These are phyloP conservation scores for Colletotrichum acutatum DNA, from an alignment of 2,329 filamentous ascomycete genomes.

Conservation along the genomic window DNA sequence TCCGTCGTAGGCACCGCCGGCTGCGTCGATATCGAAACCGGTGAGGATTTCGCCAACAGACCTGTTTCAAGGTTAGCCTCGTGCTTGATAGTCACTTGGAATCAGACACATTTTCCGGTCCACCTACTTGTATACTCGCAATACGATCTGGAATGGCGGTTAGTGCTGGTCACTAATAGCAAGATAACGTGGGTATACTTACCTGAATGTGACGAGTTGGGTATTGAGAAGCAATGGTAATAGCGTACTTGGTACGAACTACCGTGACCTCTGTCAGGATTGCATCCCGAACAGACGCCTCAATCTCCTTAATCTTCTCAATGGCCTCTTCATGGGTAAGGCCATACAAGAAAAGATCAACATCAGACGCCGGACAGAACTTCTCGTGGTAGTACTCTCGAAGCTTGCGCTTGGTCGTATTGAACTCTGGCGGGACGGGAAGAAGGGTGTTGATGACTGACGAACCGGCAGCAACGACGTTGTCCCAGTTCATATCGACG, in stretches of 20 bases:
- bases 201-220: conserved; percentile 82
- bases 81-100: conserved; percentile 57
- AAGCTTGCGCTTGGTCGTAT: conserved; percentile 69
- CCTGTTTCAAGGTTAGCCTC: not conserved
- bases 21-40: conserved; percentile 89
- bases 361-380: conserved; percentile 84
- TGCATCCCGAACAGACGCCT: conserved; percentile 77
- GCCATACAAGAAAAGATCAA: conserved; percentile 87
- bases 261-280: conserved; percentile 87
- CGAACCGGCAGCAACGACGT: conserved; percentile 84
- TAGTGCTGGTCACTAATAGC: conserved; percentile 9
- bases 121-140: conserved; percentile 85
- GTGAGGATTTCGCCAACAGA: conserved; percentile 70
- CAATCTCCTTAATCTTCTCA: conserved; percentile 87
- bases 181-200: conserved; percentile 16
- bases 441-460: conserved; percentile 83
- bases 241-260: conserved; percentile 85
- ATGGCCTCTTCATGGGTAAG: conserved; percentile 81
- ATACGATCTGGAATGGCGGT: conserved; percentile 70
- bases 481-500: conserved; percentile 81
- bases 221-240: conserved; percentile 87
- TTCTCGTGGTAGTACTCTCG: conserved; percentile 84
- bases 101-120: conserved; percentile 52
- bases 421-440: conserved; percentile 73
- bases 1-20: conserved; percentile 84